Base-by-base conservation (phyloP, 306 rosid genomes). In the Quercus gilva region DNA sequence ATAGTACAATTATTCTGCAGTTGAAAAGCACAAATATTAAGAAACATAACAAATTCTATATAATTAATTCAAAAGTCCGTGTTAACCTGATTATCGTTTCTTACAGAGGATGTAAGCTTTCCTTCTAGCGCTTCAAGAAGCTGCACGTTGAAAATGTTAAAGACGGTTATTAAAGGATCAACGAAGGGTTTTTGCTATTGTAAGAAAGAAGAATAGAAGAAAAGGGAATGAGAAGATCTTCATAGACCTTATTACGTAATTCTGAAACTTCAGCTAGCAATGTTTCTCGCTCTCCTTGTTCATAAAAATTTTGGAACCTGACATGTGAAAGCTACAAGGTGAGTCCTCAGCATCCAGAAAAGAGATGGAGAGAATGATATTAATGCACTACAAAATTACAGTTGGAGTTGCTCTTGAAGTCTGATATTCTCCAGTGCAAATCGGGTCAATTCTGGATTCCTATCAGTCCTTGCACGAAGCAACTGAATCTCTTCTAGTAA, bases 231-330 rank as follows among this genome's bases (percentile, higher is more conserved):
- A 72, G 21, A 80, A 55, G 71, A 41, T 65, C 58, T 29, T 14
- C 69, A 74, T 69, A 56, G 77, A 94, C 99, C 95, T 90, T 92
- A 73, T 92, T 90, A 23, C 91, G 94, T 74, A 95, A 81, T 79
- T 92, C 92, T 81, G 95, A 81, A 81, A 88, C 83, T 86, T 95
- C 98, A 79, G 86, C 74, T 82, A 88, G 72, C 87, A 95, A 83
- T 61, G 83, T 86, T 87, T 95, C 97, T 73, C 90, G 88, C 83
- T 92, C 99, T 76, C 98, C 98, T 37, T 84, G 86, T 80, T 89
- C 92, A 67, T 90, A 83, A 77, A 91, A 92, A 37, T 76, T 90
- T 86, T 86, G 87, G 79, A 75, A 86, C 86, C 99, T 95, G 90
- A 70, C 78, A 78, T 52, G 28, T 68, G 79, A 72, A 88, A 59